phyloP scores from a whole-genome alignment of 2,329 filamentous ascomycete species.

The Xylaria sp. region DNA sequence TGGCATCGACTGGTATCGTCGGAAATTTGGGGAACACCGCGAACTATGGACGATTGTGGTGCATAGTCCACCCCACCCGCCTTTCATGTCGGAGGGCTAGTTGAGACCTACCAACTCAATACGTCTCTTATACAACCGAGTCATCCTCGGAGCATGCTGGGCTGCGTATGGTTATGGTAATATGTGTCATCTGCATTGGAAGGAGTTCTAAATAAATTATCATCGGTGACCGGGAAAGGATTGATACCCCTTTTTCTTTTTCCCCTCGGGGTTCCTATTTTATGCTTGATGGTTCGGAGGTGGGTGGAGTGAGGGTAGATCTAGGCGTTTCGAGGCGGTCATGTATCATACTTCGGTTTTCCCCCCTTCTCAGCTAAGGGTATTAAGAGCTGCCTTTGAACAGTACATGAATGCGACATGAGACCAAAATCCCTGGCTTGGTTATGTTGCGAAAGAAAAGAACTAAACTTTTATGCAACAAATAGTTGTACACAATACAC shows the following conservation, averaged over 20 bases:
- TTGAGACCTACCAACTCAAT: neutral
- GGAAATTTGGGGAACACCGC: neutral
- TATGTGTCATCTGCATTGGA: constrained; percentile 30
- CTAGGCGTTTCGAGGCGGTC: constrained; percentile 17
- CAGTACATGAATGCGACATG: neutral
- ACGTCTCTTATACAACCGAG: neutral
- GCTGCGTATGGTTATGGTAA: constrained; percentile 25
- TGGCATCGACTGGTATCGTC: neutral
- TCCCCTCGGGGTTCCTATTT: constrained; percentile 14
- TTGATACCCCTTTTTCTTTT: constrained; percentile 33
- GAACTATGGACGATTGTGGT: neutral
- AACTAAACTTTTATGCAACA: neutral
- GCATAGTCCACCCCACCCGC: neutral
- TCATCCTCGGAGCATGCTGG: constrained; percentile 18
- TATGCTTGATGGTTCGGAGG: neutral
- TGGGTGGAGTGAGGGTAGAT: constrained; percentile 16
- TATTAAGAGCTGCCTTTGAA: neutral
- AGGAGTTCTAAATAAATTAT: constrained; percentile 30
- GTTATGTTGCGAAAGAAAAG: neutral
- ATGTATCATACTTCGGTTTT: constrained; percentile 4
- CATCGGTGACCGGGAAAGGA: constrained; percentile 24
- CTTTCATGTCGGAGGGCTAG: neutral
- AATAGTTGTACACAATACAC: neutral
- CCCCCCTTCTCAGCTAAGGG: neutral
- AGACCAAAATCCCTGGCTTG: neutral